Conservation (phyloP, 176 grass and related monocot species). For the Cenchrus fungigraminus region DNA sequence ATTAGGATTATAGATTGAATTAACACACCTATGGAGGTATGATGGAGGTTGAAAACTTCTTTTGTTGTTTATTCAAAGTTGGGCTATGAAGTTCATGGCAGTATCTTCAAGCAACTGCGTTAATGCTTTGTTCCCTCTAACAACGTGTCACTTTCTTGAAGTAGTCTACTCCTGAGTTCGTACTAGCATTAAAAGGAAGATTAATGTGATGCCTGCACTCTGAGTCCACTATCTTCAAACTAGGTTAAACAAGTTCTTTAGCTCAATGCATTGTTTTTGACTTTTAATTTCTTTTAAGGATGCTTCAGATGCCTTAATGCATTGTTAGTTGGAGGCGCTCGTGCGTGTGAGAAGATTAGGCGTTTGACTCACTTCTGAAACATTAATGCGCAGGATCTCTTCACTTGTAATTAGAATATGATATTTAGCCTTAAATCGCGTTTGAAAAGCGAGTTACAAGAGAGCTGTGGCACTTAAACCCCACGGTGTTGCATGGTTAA, state of each 20-base stretch:
- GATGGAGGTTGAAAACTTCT: constrained; percentile 25
- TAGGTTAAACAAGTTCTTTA: constrained; percentile 37
- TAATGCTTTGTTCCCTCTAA: constrained; percentile 42
- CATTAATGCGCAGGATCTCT: constrained; percentile 49
- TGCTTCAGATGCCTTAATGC: constrained; percentile 41
- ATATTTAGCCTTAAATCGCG: constrained; percentile 39
- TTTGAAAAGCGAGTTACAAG: constrained; percentile 20
- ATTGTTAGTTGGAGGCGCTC: constrained; percentile 43
- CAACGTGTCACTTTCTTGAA: constrained; percentile 44
- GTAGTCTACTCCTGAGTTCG: constrained; percentile 44
- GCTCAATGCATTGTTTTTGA: constrained; percentile 18
- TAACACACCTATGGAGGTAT: constrained; percentile 24
- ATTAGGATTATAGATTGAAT: constrained; percentile 32
- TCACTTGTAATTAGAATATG: constrained; percentile 42
- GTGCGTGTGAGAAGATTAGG: constrained; percentile 48
- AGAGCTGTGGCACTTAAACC: constrained; percentile 28
- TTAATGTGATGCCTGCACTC: constrained; percentile 62
- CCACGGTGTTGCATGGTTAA: constrained; percentile 33
- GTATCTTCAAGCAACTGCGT: constrained; percentile 35
- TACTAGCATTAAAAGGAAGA: constrained; percentile 52
- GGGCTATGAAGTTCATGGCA: constrained; percentile 7
- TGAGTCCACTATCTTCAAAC: constrained; percentile 52
- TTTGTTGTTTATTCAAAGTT: constrained; percentile 37
- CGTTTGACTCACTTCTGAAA: constrained; percentile 39
- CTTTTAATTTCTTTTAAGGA: neutral